phyloP scores from a whole-genome alignment of 2,329 filamentous ascomycete species.

The Fusarium acutatum region DNA sequence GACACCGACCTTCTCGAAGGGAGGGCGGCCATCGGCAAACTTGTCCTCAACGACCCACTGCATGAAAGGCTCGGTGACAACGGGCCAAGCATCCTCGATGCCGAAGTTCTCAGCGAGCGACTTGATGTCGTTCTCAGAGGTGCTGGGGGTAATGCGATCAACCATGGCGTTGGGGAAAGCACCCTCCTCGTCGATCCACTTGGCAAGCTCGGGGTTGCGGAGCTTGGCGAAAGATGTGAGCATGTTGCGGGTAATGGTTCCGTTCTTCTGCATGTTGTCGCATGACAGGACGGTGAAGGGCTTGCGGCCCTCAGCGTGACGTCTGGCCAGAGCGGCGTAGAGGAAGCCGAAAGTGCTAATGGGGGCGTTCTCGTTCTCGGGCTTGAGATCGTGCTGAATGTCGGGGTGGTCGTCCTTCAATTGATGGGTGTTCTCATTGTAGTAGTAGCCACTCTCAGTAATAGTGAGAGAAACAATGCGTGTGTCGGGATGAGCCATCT shows the following conservation, averaged over 20 bases:
- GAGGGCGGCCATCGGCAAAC: slow-evolving; percentile 60
- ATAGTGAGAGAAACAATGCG: slow-evolving; percentile 65
- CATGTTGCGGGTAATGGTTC: slow-evolving; percentile 61
- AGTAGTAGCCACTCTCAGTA: slow-evolving; percentile 65
- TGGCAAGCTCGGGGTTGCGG: slow-evolving; percentile 56
- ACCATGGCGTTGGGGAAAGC: slow-evolving; percentile 65
- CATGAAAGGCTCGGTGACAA: slow-evolving; percentile 65
- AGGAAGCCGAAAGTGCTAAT: slow-evolving; percentile 62
- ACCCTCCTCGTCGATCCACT: slow-evolving; percentile 58
- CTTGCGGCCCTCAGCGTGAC: slow-evolving; percentile 55
- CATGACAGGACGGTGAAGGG: slow-evolving; percentile 65
- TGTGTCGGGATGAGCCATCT: slow-evolving; percentile 64
- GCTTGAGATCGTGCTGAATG: slow-evolving; percentile 58
- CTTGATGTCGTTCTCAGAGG: slow-evolving; percentile 54
- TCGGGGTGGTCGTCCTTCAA: slow-evolving; percentile 58
- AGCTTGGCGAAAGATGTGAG: slow-evolving; percentile 59
- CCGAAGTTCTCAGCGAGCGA: slow-evolving; percentile 55
- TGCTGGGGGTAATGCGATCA: slow-evolving; percentile 63
- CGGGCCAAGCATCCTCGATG: slow-evolving; percentile 61
- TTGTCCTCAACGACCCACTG: slow-evolving; percentile 65
- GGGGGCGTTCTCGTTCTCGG: slow-evolving; percentile 54
- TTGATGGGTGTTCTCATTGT: slow-evolving; percentile 66
- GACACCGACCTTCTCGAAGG: slow-evolving; percentile 61
- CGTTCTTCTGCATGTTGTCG: slow-evolving; percentile 67
- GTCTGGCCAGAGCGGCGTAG: slow-evolving; percentile 58